A percentile compares a stretch with the other conserved stretches of the same genome.
Evolutionary conservation across 345 rosid species (phyloP).

Genomic region (Gossypium raimondii): DNA sequence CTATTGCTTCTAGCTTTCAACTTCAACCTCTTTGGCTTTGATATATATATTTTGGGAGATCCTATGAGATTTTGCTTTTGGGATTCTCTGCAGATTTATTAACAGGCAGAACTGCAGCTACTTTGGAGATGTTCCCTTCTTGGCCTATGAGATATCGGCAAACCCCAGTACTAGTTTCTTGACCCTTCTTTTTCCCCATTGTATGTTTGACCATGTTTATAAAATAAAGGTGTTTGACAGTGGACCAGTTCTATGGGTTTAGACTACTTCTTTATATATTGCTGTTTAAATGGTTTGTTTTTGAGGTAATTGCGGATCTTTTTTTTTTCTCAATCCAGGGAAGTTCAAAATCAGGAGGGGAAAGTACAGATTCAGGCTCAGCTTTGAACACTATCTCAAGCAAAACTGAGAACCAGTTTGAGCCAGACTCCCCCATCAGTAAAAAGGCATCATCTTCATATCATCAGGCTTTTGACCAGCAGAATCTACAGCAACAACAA

Average conservation of each 20-base stretch:
- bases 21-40: constrained; percentile 16
- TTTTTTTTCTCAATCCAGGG: constrained; percentile 43
- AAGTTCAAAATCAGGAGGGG: constrained; percentile 78
- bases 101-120: constrained; percentile 78
- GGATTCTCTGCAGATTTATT: constrained; percentile 72
- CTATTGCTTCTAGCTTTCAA: constrained; percentile 18
- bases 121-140: constrained; percentile 99
- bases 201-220: constrained; percentile 48
- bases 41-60: constrained; percentile 12
- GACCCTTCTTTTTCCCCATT: constrained; percentile 21
- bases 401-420: constrained; percentile 54
- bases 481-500: constrained; percentile 23
- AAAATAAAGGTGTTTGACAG: not conserved
- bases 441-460: constrained; percentile 36
- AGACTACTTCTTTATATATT: not conserved
- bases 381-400: constrained; percentile 64
- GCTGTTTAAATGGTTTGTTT: not conserved
- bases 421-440: constrained; percentile 80
- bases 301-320: not conserved
- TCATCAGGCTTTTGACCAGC: constrained; percentile 39
- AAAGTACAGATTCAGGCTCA: constrained; percentile 86
- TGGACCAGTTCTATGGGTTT: not conserved
- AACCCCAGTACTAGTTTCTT: constrained; percentile 62
- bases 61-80: constrained; percentile 29
- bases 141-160: constrained; percentile 99